Base-by-base conservation (phyloP, 1,139 yeast species). In the Kurtzmaniella quercitrusa region DNA sequence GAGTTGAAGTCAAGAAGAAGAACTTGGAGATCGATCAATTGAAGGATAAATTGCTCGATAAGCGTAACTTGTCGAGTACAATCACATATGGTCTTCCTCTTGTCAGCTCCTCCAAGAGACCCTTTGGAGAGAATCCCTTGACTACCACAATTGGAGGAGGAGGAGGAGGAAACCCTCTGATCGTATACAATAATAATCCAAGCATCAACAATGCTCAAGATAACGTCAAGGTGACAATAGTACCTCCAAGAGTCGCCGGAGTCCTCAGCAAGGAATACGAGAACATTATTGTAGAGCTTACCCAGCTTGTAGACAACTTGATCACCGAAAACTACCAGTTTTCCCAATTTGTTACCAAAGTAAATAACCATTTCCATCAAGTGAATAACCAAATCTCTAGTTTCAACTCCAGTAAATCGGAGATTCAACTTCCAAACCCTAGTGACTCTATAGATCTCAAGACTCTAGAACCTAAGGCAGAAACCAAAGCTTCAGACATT, bases 1-100 rank as follows among this genome's bases (percentile, higher is more conserved):
- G 70, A 15, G 61, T 70, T 14, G 79, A 75, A 44, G 47, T 72
- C 42, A 70, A 70, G 50, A 62, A 60, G 51, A 70, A 71, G 48
- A 59, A 63, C 21, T 39, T 64, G 19, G 65, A 62, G 39, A 67
- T 75, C 16, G 65, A 65, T 38, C 62, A 57, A 21, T 60, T 76
- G 43, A 73, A 69, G 44, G 66, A 71, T 44, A 67, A 65, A 46
- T 51, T 77, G 14, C 51, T 73, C 21, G 71, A 68, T 8, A 60
- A 64, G 41, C 59, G 68, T 16, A 63, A 62, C 41, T 45, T 69
- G 14, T 63, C 73, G 1, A 58, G 70, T 1, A 57, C 66, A 1
- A 54, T 63, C 3, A 60, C 64, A 1, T 67, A 57, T 50, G 73
- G 70, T 1, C 47, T 56, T 9, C 58, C 61, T 2, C 37, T 54